Conservation (phyloP, 1,284 basidiomycete genomes). For the Ceratobasidium sp. region DNA sequence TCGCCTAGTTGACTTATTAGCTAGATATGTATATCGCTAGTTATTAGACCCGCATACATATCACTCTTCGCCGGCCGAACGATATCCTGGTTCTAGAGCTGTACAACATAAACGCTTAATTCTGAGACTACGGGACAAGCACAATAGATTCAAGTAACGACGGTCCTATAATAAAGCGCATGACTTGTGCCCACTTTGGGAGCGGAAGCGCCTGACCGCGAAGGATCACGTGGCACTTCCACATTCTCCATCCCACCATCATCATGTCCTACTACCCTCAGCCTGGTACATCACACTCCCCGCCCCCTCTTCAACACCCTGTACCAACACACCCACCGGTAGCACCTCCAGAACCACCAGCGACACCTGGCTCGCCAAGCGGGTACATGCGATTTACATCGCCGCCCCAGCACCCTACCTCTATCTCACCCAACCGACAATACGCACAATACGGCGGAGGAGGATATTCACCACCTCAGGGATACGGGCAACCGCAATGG, state of each 20-base stretch:
- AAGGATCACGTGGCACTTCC: conserved; percentile 40
- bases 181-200: not conserved
- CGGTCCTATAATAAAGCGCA: not conserved
- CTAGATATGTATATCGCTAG: no score
- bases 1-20: no score
- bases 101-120: no score
- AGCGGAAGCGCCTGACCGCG: no score
- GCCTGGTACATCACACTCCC: conserved; percentile 40
- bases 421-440: conserved; percentile 48
- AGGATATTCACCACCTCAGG: conserved; percentile 41
- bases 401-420: conserved; percentile 43
- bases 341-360: conserved; percentile 86
- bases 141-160: not conserved
- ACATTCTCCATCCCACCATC: conserved; percentile 32
- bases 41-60: no score
- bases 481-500: conserved; percentile 49
- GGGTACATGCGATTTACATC: conserved; percentile 79
- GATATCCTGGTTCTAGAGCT: no score
- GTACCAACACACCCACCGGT: conserved; percentile 91
- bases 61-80: no score
- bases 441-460: conserved; percentile 42
- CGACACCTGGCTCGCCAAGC: conserved; percentile 81
- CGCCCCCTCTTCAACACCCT: conserved; percentile 76
- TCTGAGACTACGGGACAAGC: no score
- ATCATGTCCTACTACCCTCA: conserved; percentile 46